Base-by-base conservation (phyloP, 2,329 filamentous ascomycete species). In the Trichoderma lentiforme region DNA sequence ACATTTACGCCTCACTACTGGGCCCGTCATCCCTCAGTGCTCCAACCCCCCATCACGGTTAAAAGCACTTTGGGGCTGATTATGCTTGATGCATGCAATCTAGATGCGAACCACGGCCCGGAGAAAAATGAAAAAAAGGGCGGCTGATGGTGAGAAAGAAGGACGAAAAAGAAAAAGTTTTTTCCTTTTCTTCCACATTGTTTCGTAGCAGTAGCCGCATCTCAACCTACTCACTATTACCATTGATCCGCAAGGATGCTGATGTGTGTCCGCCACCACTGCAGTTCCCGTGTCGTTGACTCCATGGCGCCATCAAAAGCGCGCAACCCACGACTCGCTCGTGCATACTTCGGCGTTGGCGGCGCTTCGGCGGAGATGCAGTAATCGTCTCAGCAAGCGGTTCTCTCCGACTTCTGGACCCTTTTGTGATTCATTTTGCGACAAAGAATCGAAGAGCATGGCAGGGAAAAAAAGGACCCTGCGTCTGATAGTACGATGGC, bases 311-410 rank as follows among this genome's bases (percentile, higher is more conserved):
- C 24, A 68, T 60, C 56, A 51, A 69, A 60, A 60, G 56, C 66
- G 26, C 66, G 56, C 66, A 61, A 12, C 43, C 12, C 26, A 14
- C n/a, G 57, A 58, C 47, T 53, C 47, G 47, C 39, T 70, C 57
- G 66, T 62, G 56, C 57, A 62, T 70, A 53, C n/a, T 53, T 70
- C 66, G 66, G 66, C 15, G 66, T 62, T 62, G 39, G 56, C 66
- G 66, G 66, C 66, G 57, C 66, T 61, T 36, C 43, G 66, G 66
- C 66, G 57, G 66, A 62, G 57, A 26, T 69, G 56, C 56, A 18
- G 24, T 53, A 21, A 21, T 30, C 60, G 32, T 70, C 28, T 43
- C 66, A 36, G 36, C 56, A 61, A 68, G 66, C 39, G 66, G 57
- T 60, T 53, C 66, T 32, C 60, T 69, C 66, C 57, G 57, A 69